Conservation (phyloP, 371 early-diverging fungal genomes). For the Batkoa obscura region DNA sequence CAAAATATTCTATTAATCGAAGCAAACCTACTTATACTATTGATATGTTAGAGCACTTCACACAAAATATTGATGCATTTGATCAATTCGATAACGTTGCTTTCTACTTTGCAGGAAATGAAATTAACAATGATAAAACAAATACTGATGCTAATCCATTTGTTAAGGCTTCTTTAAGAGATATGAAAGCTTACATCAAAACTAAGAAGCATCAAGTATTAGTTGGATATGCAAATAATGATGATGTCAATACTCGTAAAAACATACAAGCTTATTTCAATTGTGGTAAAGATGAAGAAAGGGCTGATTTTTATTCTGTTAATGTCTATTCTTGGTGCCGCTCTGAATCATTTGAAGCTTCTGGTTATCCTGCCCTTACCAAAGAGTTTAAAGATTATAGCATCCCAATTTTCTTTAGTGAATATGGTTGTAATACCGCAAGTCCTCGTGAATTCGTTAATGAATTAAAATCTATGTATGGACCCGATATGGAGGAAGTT, state of each 20-base stretch:
- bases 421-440: conserved; percentile 39
- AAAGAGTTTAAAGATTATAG: conserved; percentile 26
- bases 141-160: conserved; percentile 49
- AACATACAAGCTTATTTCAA: conserved; percentile 46
- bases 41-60: conserved; percentile 29
- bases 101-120: conserved; percentile 62
- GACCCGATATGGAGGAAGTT: conserved; percentile 35
- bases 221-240: conserved; percentile 65
- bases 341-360: conserved; percentile 22
- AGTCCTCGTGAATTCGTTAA: conserved; percentile 32
- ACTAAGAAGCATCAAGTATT: conserved; percentile 29
- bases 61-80: conserved; percentile 40
- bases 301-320: conserved; percentile 51
- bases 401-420: conserved; percentile 39
- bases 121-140: conserved; percentile 46
- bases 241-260: conserved; percentile 44
- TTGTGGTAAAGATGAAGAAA: conserved; percentile 40
- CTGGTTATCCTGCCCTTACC: conserved; percentile 34
- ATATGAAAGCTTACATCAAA: conserved; percentile 40
- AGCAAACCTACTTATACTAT: conserved; percentile 39
- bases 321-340: conserved; percentile 51
- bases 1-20: conserved; percentile 41
- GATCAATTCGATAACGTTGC: conserved; percentile 34
- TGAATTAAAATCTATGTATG: conserved; percentile 37
- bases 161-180: conserved; percentile 53